phyloP scores from a whole-genome alignment of 1,284 basidiomycete genomes.

The Ganoderma leucocontextum region DNA sequence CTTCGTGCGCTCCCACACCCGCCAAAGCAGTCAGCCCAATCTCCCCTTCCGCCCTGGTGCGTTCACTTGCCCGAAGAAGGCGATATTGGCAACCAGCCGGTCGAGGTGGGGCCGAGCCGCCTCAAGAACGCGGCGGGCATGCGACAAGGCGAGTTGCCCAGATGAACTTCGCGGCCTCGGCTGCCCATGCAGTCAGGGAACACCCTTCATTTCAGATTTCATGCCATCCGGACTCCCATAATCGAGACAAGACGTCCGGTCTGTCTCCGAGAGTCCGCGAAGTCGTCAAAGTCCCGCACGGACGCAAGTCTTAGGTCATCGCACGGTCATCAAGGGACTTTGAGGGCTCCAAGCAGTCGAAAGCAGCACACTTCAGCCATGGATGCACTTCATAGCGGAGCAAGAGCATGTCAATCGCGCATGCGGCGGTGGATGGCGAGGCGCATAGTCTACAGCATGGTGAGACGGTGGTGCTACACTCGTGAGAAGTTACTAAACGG shows the following conservation, averaged over 20 bases:
- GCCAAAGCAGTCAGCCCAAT: slow-evolving; percentile 6
- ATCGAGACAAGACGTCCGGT: background rate
- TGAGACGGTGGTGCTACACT: slow-evolving; percentile 20
- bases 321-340: background rate
- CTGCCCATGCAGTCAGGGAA: background rate
- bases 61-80: slow-evolving; percentile 4
- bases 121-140: background rate
- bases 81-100: background rate
- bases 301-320: background rate
- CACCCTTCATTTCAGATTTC: background rate
- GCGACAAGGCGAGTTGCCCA: background rate
- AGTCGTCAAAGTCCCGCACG: background rate
- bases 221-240: background rate
- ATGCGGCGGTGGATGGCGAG: slow-evolving; percentile 1
- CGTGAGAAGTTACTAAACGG: slow-evolving; percentile 23
- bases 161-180: background rate
- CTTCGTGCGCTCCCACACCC: slow-evolving; percentile 15
- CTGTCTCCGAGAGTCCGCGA: background rate
- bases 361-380: background rate
- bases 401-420: slow-evolving; percentile 12
- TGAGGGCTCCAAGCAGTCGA: background rate
- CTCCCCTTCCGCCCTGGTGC: slow-evolving; percentile 10
- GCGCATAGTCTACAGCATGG: slow-evolving; percentile 12
- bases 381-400: slow-evolving; percentile 1
- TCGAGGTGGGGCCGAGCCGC: slow-evolving; percentile 1